phyloP scores from a whole-genome alignment of 2,329 filamentous ascomycete genomes.

The Apiospora hydei region DNA sequence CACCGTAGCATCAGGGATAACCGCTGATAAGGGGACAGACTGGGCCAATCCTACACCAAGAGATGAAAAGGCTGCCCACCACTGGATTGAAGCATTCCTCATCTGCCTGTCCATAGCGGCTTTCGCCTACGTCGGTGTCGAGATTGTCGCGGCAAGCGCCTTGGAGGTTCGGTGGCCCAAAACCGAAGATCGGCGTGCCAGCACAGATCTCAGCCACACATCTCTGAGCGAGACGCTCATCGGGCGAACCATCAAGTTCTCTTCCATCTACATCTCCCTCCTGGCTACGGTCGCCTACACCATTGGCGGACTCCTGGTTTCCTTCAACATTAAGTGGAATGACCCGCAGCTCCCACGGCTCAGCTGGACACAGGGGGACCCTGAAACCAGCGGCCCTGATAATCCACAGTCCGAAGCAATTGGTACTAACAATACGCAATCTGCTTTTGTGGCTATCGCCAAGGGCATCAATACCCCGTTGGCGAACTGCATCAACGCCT shows the following conservation, averaged over 20 bases:
- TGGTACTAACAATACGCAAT: constrained; percentile 26
- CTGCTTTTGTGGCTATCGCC: constrained; percentile 40
- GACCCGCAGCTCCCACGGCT: constrained; percentile 36
- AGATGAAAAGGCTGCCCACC: constrained; percentile 33
- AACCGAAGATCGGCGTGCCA: constrained; percentile 25
- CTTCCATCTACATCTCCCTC: constrained; percentile 37
- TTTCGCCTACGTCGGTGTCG: constrained; percentile 44
- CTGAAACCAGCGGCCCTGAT: neutral
- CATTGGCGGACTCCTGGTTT: constrained; percentile 36
- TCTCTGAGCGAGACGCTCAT: constrained; percentile 32
- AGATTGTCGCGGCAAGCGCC: constrained; percentile 42
- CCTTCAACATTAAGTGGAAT: constrained; percentile 36
- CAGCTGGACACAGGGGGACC: constrained; percentile 32
- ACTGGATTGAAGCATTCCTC: constrained; percentile 37
- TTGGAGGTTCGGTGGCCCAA: constrained; percentile 41
- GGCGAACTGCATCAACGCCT: constrained; percentile 41
- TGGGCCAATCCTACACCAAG: constrained; percentile 31
- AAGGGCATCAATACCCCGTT: constrained; percentile 29
- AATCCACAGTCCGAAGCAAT: constrained; percentile 28
- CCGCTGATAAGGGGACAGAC: constrained; percentile 25
- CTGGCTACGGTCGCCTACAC: constrained; percentile 39
- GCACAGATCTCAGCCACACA: constrained; percentile 26
- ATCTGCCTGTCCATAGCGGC: constrained; percentile 42
- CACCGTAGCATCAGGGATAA: neutral
- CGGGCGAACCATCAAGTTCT: constrained; percentile 37